These are phyloP conservation scores for Cystofilobasidium bisporidii DNA, from an alignment of 768 basidiomycete genomes.

Conservation along the genomic window DNA sequence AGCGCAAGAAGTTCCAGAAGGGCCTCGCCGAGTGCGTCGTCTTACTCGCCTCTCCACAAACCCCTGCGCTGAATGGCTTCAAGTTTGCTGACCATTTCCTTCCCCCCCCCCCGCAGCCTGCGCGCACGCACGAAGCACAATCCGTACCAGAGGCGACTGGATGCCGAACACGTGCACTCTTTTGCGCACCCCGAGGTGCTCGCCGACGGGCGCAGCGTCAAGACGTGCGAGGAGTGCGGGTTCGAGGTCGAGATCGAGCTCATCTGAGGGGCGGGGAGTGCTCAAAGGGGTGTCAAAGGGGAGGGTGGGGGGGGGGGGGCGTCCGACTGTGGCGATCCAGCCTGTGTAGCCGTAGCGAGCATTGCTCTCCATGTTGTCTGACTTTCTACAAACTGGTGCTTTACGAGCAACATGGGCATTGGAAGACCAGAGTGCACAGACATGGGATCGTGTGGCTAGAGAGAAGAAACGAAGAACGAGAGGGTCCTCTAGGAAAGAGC, in stretches of 20 bases:
- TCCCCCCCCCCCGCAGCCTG: slow-evolving; percentile 40
- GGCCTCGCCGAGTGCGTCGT: slow-evolving; percentile 56
- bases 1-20: slow-evolving; percentile 90
- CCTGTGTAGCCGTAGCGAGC: neutral
- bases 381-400: too few species aligned
- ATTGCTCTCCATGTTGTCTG: neutral
- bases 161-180: slow-evolving; percentile 77
- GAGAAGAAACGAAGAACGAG: neutral
- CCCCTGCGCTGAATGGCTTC: neutral
- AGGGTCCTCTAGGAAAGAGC: neutral
- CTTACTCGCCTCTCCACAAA: too few species aligned
- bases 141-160: slow-evolving; percentile 75
- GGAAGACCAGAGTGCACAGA: too few species aligned
- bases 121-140: slow-evolving; percentile 77
- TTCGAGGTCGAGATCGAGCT: slow-evolving; percentile 85
- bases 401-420: too few species aligned
- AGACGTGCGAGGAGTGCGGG: slow-evolving; percentile 80
- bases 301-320: neutral
- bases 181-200: slow-evolving; percentile 48
- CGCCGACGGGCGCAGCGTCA: slow-evolving; percentile 46
- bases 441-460: slow-evolving; percentile 1
- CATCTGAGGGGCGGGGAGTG: slow-evolving; percentile 42
- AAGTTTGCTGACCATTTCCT: neutral
- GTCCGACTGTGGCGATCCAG: too few species aligned
- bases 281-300: too few species aligned